Percentiles rank a stretch among this genome's conserved stretches.
These are phyloP conservation scores for Pisolithus sp. DNA, from an alignment of 768 basidiomycete genomes.

Conservation along the genomic window DNA sequence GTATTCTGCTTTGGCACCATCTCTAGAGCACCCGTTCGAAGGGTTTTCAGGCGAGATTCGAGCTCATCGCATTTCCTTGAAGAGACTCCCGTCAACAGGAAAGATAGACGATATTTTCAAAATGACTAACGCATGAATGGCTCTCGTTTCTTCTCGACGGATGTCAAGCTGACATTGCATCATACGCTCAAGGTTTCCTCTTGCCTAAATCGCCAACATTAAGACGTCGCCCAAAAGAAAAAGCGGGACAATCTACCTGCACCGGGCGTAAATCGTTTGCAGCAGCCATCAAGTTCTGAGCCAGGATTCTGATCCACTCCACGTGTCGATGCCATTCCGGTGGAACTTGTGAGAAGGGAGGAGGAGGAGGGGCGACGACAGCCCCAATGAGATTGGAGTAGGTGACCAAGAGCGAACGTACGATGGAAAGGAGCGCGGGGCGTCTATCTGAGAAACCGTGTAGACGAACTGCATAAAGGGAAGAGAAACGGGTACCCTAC, in stretches of 20 bases:
- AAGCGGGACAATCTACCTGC: slow-evolving; percentile 44
- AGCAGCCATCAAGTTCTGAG: slow-evolving; percentile 84
- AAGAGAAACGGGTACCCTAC: slow-evolving; percentile 31
- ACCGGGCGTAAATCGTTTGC: slow-evolving; percentile 87
- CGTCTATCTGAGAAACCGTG: slow-evolving; percentile 55
- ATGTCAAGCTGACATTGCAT: slow-evolving; percentile 75
- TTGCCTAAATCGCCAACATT: slow-evolving; percentile 42
- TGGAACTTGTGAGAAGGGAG: slow-evolving; percentile 34
- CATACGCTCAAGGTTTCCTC: slow-evolving; percentile 76
- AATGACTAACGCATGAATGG: slow-evolving; percentile 57
- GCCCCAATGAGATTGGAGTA: slow-evolving; percentile 71
- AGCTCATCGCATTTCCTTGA: slow-evolving; percentile 66
- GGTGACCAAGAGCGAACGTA: slow-evolving; percentile 72
- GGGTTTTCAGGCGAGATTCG: slow-evolving; percentile 53
- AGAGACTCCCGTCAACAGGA: not conserved
- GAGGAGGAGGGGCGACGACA: slow-evolving; percentile 59
- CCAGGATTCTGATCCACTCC: slow-evolving; percentile 76
- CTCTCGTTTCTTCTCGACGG: slow-evolving; percentile 62
- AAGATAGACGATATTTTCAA: not conserved
- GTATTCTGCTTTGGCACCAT: slow-evolving; percentile 1
- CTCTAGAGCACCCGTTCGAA: slow-evolving; percentile 32
- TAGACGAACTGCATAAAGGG: not conserved
- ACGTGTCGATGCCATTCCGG: slow-evolving; percentile 72
- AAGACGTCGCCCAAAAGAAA: not conserved
- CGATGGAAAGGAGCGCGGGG: slow-evolving; percentile 61